Evolutionary conservation across 352 stramenopile genomes (phyloP), one percentile per base, ranked within the genome.

Genomic region (Phytophthora pluvialis): DNA sequence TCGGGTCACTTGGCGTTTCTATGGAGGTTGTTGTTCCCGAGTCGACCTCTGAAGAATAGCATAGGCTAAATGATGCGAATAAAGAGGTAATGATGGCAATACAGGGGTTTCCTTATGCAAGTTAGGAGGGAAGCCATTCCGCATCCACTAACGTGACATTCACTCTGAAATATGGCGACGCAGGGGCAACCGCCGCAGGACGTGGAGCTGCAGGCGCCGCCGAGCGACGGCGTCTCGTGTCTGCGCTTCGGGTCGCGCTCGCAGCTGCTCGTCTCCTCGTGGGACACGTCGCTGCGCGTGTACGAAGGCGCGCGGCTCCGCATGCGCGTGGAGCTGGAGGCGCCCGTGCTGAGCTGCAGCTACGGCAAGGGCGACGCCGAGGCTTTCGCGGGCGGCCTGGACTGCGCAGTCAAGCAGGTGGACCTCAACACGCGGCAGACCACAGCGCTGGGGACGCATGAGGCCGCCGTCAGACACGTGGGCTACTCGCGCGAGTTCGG

Each of bases 141-240:
- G 10, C 15, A 39, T 26, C n/a, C 12, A 15, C 16, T 39, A 8
- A 13, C 15, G 3, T 40, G 18, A 48, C 57, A 52, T 29, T 29
- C 55, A 58, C 40, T 61, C 49, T 48, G 35, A 11, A 36, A 29
- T 1, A 62, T 66, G 52, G 33, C 49, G 6, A 56, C 47, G 13
- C 35, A 21, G 2, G 21, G 21, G 21, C 21, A 21, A 21, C 21
- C 21, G 21, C 21, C 21, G 21, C 21, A 42, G 5, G 73, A 88
- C 39, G 54, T 75, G 28, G 83, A 91, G 68, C 73, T 94, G 54
- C 74, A 78, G 40, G 83, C 86, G 51, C 83, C 89, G 46, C 89
- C 91, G 26, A 87, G 78, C 46, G 91, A 97, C 69, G 88, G 88
- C 60, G 87, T 97, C 40, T 90, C 86, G 32, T 83, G 79, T 57